Conservation (phyloP, 345 rosid species). For the Citrus hindsii region DNA sequence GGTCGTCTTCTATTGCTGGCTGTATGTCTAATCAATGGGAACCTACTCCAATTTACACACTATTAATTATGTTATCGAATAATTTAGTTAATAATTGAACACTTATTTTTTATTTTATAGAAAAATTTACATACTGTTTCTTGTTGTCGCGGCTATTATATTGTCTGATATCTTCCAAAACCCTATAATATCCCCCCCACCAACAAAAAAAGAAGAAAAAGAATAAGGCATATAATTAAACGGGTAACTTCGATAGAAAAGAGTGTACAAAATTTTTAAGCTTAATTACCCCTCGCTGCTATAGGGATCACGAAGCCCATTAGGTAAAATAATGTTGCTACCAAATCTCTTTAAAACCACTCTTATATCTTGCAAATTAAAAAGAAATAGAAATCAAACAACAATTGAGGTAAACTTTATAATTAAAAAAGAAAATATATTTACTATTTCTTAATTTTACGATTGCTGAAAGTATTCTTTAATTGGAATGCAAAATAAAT, state of each 20-base stretch:
- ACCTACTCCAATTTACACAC: neutral
- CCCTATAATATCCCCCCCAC: neutral
- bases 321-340: conserved; percentile 17
- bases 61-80: too few species aligned
- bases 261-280: neutral
- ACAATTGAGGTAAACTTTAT: too few species aligned
- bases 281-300: neutral
- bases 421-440: too few species aligned
- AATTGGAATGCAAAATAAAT: too few species aligned
- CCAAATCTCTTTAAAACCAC: conserved; percentile 20
- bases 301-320: conserved; percentile 4
- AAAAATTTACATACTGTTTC: neutral
- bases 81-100: too few species aligned
- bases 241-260: neutral
- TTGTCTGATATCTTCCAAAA: conserved; percentile 12
- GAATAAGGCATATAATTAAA: neutral
- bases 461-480: too few species aligned
- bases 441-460: too few species aligned
- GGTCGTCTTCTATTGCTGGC: neutral
- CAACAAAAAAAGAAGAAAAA: neutral
- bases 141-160: conserved; percentile 2
- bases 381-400: neutral
- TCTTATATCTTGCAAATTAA: neutral
- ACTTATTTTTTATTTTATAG: too few species aligned
- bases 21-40: conserved; percentile 24